Evolutionary conservation across 352 stramenopile species (phyloP).

Genomic region (Nothophytophthora sp.): DNA sequence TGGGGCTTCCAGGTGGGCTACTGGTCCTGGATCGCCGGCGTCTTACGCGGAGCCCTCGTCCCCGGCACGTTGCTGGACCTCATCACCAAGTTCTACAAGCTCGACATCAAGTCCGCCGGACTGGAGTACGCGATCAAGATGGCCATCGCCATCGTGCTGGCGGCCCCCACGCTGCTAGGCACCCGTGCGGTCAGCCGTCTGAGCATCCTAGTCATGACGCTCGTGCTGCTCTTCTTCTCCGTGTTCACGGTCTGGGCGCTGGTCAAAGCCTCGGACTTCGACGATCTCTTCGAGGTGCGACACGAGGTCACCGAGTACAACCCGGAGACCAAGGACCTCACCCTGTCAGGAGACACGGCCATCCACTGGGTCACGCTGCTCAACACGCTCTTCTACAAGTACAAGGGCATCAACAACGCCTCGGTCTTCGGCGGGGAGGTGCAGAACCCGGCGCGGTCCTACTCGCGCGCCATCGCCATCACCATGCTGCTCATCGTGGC

Average conservation of each 20-base stretch:
- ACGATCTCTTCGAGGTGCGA: conserved; percentile 48
- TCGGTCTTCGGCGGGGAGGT: conserved; percentile 93
- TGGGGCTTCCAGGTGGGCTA: conserved; percentile 84
- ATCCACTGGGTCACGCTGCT: conserved; percentile 86
- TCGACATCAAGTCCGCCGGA: conserved; percentile 26
- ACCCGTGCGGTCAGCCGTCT: conserved; percentile 29
- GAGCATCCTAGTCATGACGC: conserved; percentile 22
- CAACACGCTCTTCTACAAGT: conserved; percentile 97
- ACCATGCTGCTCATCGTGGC: conserved; percentile 72
- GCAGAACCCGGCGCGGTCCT: conserved; percentile 77
- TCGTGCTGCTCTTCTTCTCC: conserved; percentile 42
- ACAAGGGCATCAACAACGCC: conserved; percentile 93
- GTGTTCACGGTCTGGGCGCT: conserved; percentile 54
- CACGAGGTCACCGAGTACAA: conserved; percentile 24
- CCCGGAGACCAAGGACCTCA: conserved; percentile 10
- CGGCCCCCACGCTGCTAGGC: conserved; percentile 38
- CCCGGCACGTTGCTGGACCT: conserved; percentile 59
- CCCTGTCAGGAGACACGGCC: conserved; percentile 25
- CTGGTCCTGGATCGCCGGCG: conserved; percentile 86
- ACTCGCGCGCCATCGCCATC: conserved; percentile 84
- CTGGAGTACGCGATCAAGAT: conserved; percentile 46
- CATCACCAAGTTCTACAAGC: conserved; percentile 44
- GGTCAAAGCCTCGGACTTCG: conserved; percentile 18
- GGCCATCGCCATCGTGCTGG: conserved; percentile 39
- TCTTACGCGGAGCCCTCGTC: conserved; percentile 94